phyloP scores from a whole-genome alignment of 2,329 filamentous ascomycete species.

The Coniochaeta pulveracea region DNA sequence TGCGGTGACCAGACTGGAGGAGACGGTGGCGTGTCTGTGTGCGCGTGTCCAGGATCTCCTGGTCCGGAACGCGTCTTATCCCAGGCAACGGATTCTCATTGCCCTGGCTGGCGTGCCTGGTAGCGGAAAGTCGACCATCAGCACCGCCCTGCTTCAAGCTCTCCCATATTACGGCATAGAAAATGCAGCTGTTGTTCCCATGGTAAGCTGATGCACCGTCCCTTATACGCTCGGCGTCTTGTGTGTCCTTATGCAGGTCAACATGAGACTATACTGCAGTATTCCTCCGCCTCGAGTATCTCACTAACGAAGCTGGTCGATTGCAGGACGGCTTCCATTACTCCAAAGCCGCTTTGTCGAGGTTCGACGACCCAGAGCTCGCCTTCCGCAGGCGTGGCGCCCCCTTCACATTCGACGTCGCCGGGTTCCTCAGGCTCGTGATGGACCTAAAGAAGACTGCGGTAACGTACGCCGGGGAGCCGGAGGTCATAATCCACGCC shows the following conservation, averaged over 20 bases:
- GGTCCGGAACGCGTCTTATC: background rate
- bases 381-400: slow-evolving; percentile 18
- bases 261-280: too few relatives aligned
- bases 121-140: slow-evolving; percentile 18
- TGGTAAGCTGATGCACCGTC: slow-evolving; percentile 10
- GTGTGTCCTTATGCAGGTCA: too few relatives aligned
- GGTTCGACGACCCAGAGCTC: slow-evolving; percentile 12
- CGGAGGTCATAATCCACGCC: slow-evolving; percentile 9
- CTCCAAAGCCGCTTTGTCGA: slow-evolving; percentile 11
- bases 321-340: slow-evolving; percentile 20
- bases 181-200: slow-evolving; percentile 14
- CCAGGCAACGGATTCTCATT: slow-evolving; percentile 14
- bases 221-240: background rate
- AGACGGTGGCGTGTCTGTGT: slow-evolving; percentile 4
- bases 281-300: too few relatives aligned
- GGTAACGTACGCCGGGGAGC: slow-evolving; percentile 11
- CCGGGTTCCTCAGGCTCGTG: slow-evolving; percentile 13
- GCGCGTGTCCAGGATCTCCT: slow-evolving; percentile 7
- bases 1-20: background rate
- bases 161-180: slow-evolving; percentile 8
- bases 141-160: slow-evolving; percentile 11
- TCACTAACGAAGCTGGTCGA: too few relatives aligned
- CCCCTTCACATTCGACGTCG: slow-evolving; percentile 19
- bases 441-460: slow-evolving; percentile 11
- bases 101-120: slow-evolving; percentile 20